Base-by-base conservation (phyloP, 768 basidiomycete genomes). In the Lactarius evosmus region DNA sequence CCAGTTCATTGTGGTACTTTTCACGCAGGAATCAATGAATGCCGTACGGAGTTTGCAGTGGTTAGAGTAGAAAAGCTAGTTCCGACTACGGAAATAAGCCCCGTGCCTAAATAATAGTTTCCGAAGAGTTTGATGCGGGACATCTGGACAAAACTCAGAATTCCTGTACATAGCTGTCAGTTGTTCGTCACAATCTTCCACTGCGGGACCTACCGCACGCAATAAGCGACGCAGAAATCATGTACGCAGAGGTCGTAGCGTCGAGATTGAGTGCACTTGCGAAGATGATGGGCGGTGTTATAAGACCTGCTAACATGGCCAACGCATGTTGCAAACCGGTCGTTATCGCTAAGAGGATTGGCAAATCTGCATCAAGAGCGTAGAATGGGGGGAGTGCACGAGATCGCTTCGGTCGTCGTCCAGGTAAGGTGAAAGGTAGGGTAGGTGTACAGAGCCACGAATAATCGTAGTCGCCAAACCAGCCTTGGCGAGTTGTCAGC, bases 401-500 rank as follows among this genome's bases (percentile, higher is more conserved):
- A 17, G 61, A 63, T 19, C 51, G 66, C 56, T 19, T 76, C 74
- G 22, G 63, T 57, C 7, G 66, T 61, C n/a, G 54, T 27, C 71
- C 72, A 19, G 73, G 72, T 19, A 56, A 27, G 30, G 78, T 72
- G 70, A 83, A 90, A 0, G 91, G 91, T 0, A 91, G 76, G 0
- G 77, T 74, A 2, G 91, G 90, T 22, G 78, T 81, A 71, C 90
- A 92, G 60, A 91, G 80, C 82, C 83, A 78, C 8, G 76, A 80
- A 70, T 89, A 93, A 75, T 93, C 84, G 71, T 92, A 93, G 71
- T 88, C 87, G 0, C 91, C 91, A n/a, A 93, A 62, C 91, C 91
- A 93, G 8, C 91, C 90, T 50, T 86, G 76, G 66, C 74, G 76
- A 2, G 82, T 81, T 6, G 80, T 80, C 52, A 82, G 33, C 70